These are phyloP conservation scores for Amauroascus niger DNA, from an alignment of 2,329 filamentous ascomycete genomes.

Conservation along the genomic window DNA sequence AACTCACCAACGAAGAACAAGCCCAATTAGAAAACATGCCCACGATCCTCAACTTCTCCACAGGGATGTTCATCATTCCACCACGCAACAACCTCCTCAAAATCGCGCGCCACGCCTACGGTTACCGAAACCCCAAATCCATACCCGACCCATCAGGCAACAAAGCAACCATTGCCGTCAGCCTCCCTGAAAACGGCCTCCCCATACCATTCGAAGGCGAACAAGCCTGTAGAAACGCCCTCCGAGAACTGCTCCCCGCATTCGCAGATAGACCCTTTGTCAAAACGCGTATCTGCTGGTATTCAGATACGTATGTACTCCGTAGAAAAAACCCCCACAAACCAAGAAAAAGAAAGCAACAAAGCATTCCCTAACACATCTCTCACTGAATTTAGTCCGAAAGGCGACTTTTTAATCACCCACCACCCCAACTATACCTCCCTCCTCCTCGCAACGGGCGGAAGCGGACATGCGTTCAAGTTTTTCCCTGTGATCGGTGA, in stretches of 20 bases:
- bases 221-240: conserved; percentile 49
- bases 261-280: conserved; percentile 53
- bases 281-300: conserved; percentile 61
- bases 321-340: conserved; percentile 16
- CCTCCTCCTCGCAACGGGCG: conserved; percentile 45
- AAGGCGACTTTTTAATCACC: conserved; percentile 61
- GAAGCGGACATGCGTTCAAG: conserved; percentile 46
- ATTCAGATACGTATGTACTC: conserved; percentile 62
- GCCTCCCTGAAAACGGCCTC: conserved; percentile 31
- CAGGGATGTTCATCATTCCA: conserved; percentile 48
- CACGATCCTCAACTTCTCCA: conserved; percentile 45
- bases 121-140: conserved; percentile 45
- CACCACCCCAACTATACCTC: conserved; percentile 51
- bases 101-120: conserved; percentile 59
- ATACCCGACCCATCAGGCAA: conserved; percentile 22
- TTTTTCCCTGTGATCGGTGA: conserved; percentile 47
- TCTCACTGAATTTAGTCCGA: conserved; percentile 33
- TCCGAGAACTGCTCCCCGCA: conserved; percentile 53
- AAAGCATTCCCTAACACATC: background rate
- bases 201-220: conserved; percentile 49
- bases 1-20: conserved; percentile 63
- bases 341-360: background rate
- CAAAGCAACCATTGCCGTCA: conserved; percentile 23
- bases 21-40: conserved; percentile 54
- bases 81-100: conserved; percentile 52